phyloP scores from a whole-genome alignment of 805 yeast genomes.

The Monosporozyma solicola region DNA sequence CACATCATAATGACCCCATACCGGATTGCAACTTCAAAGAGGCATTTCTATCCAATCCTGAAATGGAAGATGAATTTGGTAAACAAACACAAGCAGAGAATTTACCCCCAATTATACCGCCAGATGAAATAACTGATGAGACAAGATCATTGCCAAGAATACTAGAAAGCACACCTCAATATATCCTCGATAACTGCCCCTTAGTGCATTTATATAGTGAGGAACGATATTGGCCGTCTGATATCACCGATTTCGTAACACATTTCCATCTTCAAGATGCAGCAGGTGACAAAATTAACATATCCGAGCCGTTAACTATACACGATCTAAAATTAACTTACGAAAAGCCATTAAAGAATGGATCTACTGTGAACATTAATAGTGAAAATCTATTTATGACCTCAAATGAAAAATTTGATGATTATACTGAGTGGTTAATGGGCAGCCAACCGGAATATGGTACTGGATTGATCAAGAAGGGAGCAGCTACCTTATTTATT shows the following conservation, averaged over 20 bases:
- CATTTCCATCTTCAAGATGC: conserved; percentile 51
- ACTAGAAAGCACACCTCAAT: conserved; percentile 50
- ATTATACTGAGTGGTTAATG: conserved; percentile 77
- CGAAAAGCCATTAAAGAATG: conserved; percentile 5
- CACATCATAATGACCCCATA: background rate
- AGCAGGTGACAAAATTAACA: conserved; percentile 33
- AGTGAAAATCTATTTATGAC: conserved; percentile 46
- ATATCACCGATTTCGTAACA: conserved; percentile 56
- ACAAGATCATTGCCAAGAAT: conserved; percentile 20
- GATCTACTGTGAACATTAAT: conserved; percentile 11
- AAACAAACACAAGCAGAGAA: background rate
- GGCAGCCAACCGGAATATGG: conserved; percentile 67
- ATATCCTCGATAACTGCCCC: conserved; percentile 61
- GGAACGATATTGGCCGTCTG: conserved; percentile 80
- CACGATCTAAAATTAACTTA: conserved; percentile 12
- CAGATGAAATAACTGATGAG: conserved; percentile 18
- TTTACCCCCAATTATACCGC: conserved; percentile 24
- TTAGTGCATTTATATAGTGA: conserved; percentile 81
- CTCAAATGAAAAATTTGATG: conserved; percentile 59
- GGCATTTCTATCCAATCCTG: background rate
- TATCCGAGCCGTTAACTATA: conserved; percentile 23
- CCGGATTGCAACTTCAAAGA: background rate
- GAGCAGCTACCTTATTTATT: conserved; percentile 73
- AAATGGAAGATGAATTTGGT: background rate
- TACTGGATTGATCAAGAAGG: conserved; percentile 62